Conservation (phyloP, 805 yeast species). For the Saccharomyces kudriavzevii region DNA sequence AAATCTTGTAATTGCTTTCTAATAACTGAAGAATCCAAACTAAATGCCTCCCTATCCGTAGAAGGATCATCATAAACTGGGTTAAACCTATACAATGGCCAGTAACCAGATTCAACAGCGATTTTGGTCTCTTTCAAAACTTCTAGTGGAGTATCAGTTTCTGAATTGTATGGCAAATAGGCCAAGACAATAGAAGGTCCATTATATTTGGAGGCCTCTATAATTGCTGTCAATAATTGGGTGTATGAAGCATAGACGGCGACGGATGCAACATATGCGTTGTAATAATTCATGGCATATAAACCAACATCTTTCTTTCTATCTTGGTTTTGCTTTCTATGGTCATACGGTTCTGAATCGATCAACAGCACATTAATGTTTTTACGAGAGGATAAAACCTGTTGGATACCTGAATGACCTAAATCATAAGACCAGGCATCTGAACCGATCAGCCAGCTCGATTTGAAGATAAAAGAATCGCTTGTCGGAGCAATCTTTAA, state of each 20-base stretch:
- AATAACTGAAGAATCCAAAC: conserved; percentile 76
- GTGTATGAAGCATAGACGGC: conserved; percentile 92
- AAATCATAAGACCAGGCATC: conserved; percentile 93
- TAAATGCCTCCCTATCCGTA: conserved; percentile 49
- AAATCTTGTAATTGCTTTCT: conserved; percentile 69
- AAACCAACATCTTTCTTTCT: conserved; percentile 77
- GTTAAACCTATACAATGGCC: conserved; percentile 88
- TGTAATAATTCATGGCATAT: conserved; percentile 89
- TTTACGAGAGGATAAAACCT: conserved; percentile 63
- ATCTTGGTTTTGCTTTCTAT: conserved; percentile 35
- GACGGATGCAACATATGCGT: conserved; percentile 85
- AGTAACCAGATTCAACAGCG: conserved; percentile 89
- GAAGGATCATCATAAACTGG: conserved; percentile 40
- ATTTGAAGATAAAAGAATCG: conserved; percentile 39
- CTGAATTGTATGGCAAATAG: conserved; percentile 67
- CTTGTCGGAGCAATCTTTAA: conserved; percentile 33
- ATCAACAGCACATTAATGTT: conserved; percentile 79
- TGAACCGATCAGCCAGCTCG: conserved; percentile 84
- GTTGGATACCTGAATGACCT: conserved; percentile 87
- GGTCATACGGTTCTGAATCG: conserved; percentile 69
- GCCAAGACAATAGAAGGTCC: conserved; percentile 93
- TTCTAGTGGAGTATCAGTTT: conserved; percentile 58
- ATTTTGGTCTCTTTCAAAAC: conserved; percentile 78
- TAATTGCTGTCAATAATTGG: conserved; percentile 77
- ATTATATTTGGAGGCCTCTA: conserved; percentile 80